A percentile compares a stretch with the other conserved stretches of the same genome.
Conservation (phyloP, 2,329 filamentous ascomycete species). For the Penicillium sp. region DNA sequence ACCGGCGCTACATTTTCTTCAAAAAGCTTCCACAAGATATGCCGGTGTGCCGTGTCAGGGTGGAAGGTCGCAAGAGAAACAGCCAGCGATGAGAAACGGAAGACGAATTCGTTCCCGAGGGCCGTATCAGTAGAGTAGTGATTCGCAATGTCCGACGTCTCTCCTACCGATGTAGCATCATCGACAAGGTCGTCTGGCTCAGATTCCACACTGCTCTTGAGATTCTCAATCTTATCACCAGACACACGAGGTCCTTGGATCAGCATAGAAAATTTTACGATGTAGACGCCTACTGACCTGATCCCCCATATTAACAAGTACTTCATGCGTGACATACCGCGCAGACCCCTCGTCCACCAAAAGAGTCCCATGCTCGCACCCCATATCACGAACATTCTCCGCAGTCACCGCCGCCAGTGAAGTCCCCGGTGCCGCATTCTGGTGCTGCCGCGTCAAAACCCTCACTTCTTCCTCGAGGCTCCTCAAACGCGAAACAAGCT, state of each 20-base stretch:
- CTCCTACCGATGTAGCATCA: constrained; percentile 28
- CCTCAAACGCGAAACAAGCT: constrained; percentile 62
- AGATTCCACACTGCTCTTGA: constrained; percentile 64
- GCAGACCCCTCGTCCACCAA: constrained; percentile 64
- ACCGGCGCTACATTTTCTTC: constrained; percentile 66
- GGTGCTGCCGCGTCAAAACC: constrained; percentile 10
- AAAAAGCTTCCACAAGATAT: constrained; percentile 61
- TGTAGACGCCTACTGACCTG: constrained; percentile 51
- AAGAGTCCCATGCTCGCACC: constrained; percentile 59
- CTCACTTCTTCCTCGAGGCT: constrained; percentile 66
- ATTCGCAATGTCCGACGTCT: no score
- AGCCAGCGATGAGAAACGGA: constrained; percentile 62
- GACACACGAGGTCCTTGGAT: constrained; percentile 9
- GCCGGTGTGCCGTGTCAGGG: constrained; percentile 56
- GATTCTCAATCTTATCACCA: constrained; percentile 59
- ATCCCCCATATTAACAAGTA: constrained; percentile 65
- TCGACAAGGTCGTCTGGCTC: constrained; percentile 61
- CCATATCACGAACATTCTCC: constrained; percentile 30
- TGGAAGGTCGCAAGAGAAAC: constrained; percentile 62
- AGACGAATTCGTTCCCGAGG: constrained; percentile 55
- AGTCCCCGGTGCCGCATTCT: constrained; percentile 12
- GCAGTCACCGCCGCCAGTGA: background rate
- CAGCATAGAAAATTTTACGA: background rate
- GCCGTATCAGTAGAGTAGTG: constrained; percentile 19
- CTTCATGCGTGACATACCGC: constrained; percentile 65